A percentile compares a stretch with the other conserved stretches of the same genome.
These are phyloP conservation scores for Corylus avellana DNA, from an alignment of 306 rosid genomes.

Conservation along the genomic window DNA sequence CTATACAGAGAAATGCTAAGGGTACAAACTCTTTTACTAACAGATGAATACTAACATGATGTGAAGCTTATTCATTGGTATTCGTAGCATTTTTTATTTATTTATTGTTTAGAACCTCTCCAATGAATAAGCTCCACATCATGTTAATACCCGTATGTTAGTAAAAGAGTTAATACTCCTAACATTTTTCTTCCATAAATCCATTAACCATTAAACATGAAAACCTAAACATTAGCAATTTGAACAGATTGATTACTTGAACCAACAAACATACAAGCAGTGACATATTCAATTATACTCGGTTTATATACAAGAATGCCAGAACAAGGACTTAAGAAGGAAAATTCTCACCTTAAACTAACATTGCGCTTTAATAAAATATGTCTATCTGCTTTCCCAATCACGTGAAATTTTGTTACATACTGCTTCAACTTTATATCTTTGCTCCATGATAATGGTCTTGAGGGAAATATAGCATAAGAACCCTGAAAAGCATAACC, in stretches of 20 bases:
- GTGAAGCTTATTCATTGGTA: too few relatives aligned
- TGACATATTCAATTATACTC: background rate
- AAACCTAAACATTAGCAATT: background rate
- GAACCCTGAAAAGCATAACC: conserved; percentile 55
- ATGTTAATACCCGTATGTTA: too few relatives aligned
- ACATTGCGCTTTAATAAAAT: conserved; percentile 36
- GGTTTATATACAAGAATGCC: background rate
- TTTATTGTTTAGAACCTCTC: too few relatives aligned
- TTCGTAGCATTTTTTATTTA: too few relatives aligned
- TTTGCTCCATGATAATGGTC: conserved; percentile 51
- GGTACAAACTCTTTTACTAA: too few relatives aligned
- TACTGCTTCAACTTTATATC: conserved; percentile 57
- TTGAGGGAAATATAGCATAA: conserved; percentile 46
- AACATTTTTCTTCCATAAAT: background rate
- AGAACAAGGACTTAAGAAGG: conserved; percentile 4
- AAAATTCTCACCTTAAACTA: conserved; percentile 56
- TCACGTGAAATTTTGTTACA: conserved; percentile 45
- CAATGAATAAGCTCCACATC: too few relatives aligned
- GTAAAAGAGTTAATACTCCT: too few relatives aligned
- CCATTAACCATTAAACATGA: background rate
- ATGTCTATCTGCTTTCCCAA: conserved; percentile 55
- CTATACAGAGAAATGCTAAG: background rate
- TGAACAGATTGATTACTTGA: background rate
- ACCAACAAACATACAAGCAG: background rate
- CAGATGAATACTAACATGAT: too few relatives aligned